Evolutionary conservation across 2,329 filamentous ascomycete genomes (phyloP).

Genomic region (Colletotrichum sp.): DNA sequence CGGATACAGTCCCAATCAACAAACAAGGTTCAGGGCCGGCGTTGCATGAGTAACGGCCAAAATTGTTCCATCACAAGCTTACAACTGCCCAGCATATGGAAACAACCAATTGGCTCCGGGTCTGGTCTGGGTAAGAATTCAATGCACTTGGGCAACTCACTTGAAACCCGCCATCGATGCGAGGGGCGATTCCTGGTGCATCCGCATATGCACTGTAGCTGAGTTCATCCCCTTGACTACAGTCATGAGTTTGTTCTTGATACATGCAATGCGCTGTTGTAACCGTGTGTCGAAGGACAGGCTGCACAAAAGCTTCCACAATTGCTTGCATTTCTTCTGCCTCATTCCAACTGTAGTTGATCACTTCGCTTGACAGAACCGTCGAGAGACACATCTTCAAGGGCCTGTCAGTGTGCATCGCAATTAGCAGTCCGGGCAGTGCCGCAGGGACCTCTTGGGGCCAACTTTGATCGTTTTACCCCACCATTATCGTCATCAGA

Average conservation of each 20-base stretch:
- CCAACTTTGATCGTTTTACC: constrained; percentile 4
- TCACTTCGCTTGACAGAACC: not conserved
- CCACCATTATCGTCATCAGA: constrained; percentile 17
- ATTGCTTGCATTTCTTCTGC: not conserved
- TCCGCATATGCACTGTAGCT: not conserved
- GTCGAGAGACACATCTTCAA: not conserved
- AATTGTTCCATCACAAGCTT: not conserved
- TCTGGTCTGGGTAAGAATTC: not conserved
- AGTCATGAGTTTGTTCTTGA: not conserved
- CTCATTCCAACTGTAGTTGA: not conserved
- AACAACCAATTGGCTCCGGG: not conserved
- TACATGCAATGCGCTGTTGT: not conserved
- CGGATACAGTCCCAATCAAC: not conserved
- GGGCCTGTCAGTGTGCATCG: not conserved
- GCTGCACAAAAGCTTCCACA: not conserved
- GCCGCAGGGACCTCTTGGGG: not conserved
- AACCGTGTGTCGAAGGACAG: not conserved
- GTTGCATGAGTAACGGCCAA: not conserved
- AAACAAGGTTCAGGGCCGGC: not conserved
- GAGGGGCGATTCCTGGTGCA: not conserved
- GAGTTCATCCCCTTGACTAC: not conserved
- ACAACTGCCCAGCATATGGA: not conserved
- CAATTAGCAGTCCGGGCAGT: not conserved
- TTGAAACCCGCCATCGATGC: not conserved
- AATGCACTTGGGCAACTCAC: not conserved